phyloP scores from a whole-genome alignment of 2,329 filamentous ascomycete genomes.

The Fusarium irregulare region DNA sequence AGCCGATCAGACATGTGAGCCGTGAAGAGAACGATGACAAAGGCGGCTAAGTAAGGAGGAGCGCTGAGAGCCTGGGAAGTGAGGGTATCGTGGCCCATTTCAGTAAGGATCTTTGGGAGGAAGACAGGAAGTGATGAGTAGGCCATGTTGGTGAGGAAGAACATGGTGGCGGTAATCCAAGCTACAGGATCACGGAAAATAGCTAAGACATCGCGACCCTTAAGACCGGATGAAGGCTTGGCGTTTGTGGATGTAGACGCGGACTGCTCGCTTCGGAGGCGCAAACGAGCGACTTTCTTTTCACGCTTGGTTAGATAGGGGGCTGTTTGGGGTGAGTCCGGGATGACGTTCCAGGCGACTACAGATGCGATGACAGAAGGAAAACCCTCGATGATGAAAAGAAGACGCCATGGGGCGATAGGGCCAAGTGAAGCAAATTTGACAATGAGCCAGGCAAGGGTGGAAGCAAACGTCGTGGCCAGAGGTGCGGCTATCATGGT shows the following conservation, averaged over 20 bases:
- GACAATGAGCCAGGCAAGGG: slow-evolving; percentile 82
- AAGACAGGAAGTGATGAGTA: slow-evolving; percentile 91
- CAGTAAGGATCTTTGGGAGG: slow-evolving; percentile 80
- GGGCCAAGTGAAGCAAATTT: slow-evolving; percentile 72
- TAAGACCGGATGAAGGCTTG: slow-evolving; percentile 54
- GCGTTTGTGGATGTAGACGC: slow-evolving; percentile 31
- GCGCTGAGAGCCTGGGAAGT: slow-evolving; percentile 82
- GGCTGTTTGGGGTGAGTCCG: slow-evolving; percentile 78
- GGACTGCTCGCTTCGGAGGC: slow-evolving; percentile 67
- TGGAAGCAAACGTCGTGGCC: slow-evolving; percentile 82
- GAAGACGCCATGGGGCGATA: slow-evolving; percentile 84
- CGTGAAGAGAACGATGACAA: slow-evolving; percentile 76
- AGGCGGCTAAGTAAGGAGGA: slow-evolving; percentile 83
- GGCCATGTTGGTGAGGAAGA: slow-evolving; percentile 88
- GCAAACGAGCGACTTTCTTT: slow-evolving; percentile 75
- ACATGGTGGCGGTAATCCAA: slow-evolving; percentile 83
- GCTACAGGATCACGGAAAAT: slow-evolving; percentile 52
- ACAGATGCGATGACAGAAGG: slow-evolving; percentile 81
- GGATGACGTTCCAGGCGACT: slow-evolving; percentile 79
- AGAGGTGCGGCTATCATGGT: slow-evolving; percentile 78
- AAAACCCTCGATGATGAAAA: slow-evolving; percentile 88
- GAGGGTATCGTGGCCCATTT: slow-evolving; percentile 78
- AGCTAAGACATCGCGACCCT: slow-evolving; percentile 66
- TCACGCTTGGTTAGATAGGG: slow-evolving; percentile 71
- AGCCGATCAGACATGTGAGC: slow-evolving; percentile 77